These are phyloP conservation scores for Acanthamoeba triangularis DNA, from an alignment of 208 protist genomes.

Conservation along the genomic window DNA sequence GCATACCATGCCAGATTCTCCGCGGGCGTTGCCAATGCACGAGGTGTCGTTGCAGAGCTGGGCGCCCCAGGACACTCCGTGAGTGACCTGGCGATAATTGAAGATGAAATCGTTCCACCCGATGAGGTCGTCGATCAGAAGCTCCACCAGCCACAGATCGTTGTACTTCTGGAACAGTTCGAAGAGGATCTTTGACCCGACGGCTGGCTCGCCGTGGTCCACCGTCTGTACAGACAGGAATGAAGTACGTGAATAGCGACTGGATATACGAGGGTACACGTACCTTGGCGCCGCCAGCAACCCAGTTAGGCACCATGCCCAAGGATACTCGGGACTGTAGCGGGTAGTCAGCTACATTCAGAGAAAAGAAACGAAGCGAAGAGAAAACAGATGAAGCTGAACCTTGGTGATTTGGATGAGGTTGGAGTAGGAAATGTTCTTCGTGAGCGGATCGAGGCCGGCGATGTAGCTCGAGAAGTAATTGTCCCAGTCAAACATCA, in stretches of 20 bases:
- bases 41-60: neutral
- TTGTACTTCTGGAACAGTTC: conserved; percentile 5
- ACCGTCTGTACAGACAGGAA: too few relatives aligned
- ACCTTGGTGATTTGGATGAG: conserved; percentile 33
- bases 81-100: neutral
- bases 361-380: too few relatives aligned
- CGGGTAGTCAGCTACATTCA: too few relatives aligned
- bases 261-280: neutral
- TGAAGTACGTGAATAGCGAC: too few relatives aligned
- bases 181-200: neutral
- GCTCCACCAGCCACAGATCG: neutral
- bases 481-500: conserved; percentile 33
- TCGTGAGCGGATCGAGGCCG: conserved; percentile 46
- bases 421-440: conserved; percentile 60
- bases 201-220: neutral
- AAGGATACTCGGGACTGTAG: too few relatives aligned
- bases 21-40: neutral
- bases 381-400: too few relatives aligned
- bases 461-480: conserved; percentile 5
- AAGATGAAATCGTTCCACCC: conserved; percentile 9
- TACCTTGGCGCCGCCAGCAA: conserved; percentile 21
- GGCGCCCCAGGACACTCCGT: neutral
- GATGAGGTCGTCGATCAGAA: conserved; percentile 7
- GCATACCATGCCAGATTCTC: neutral
- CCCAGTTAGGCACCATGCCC: neutral